Percentiles rank a stretch among this genome's conserved stretches.
Conservation (phyloP, 1,284 basidiomycete species). For the Inonotus obliquus region DNA sequence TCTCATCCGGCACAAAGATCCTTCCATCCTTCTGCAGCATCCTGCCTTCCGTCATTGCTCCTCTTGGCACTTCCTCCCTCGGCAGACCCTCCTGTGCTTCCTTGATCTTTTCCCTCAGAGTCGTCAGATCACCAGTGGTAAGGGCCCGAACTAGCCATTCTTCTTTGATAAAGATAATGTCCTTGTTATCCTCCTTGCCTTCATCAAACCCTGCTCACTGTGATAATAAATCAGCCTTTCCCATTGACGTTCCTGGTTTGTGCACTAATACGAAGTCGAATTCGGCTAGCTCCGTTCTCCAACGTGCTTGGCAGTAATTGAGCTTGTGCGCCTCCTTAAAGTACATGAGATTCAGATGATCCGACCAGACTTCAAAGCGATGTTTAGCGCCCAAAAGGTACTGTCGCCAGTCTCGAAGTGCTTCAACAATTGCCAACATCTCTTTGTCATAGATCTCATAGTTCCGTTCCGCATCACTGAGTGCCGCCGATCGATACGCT, state of each 20-base stretch:
- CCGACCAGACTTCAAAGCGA: constrained; percentile 24
- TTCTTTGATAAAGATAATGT: not conserved
- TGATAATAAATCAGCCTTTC: not conserved
- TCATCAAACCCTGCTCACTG: not conserved
- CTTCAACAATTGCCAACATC: constrained; percentile 35
- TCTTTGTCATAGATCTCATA: constrained; percentile 47
- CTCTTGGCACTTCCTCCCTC: constrained; percentile 17
- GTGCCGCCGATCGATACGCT: constrained; percentile 27
- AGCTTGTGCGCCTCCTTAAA: constrained; percentile 28
- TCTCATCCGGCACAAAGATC: constrained; percentile 16
- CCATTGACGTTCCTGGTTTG: not conserved
- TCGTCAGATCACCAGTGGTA: no score
- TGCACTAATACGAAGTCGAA: not conserved
- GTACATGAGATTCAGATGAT: constrained; percentile 31
- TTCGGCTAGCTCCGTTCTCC: not conserved
- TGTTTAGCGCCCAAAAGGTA: constrained; percentile 23
- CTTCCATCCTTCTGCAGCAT: not conserved
- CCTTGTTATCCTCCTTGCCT: not conserved
- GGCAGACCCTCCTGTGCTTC: not conserved
- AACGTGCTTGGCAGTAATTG: constrained; percentile 30
- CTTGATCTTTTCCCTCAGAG: no score
- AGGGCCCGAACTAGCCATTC: not conserved
- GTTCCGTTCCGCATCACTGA: constrained; percentile 33
- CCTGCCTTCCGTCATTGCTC: no score
- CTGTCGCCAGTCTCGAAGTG: constrained; percentile 32